Evolutionary conservation across 1,284 basidiomycete genomes (phyloP).

Genomic region (Anthracocystis panici-leucophaei): DNA sequence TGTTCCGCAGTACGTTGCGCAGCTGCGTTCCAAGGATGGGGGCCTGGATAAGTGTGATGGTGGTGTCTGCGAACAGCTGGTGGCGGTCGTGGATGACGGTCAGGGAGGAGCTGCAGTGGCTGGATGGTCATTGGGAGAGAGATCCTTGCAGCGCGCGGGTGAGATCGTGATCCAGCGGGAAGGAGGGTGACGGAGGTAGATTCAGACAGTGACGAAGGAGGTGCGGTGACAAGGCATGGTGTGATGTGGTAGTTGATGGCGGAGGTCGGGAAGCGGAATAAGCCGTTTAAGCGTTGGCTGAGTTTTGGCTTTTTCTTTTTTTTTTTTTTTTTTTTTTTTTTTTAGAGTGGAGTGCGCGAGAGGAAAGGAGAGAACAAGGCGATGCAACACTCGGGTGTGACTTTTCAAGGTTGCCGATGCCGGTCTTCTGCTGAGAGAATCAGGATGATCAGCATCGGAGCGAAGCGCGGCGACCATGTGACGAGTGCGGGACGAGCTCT

Average conservation of each 20-base stretch:
- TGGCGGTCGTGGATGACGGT: background rate
- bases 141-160: background rate
- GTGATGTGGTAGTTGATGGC: background rate
- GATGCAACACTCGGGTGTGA: background rate
- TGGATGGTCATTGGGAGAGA: background rate
- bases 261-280: background rate
- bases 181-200: background rate
- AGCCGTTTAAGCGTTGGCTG: slow-evolving; percentile 12
- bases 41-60: background rate
- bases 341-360: background rate
- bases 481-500: background rate
- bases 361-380: background rate
- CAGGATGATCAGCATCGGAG: too few species aligned
- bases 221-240: background rate
- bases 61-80: background rate
- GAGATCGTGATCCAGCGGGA: slow-evolving; percentile 1
- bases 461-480: too few species aligned
- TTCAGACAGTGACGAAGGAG: background rate
- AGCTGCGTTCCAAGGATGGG: too few species aligned
- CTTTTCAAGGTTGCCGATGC: background rate
- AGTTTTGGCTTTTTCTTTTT: slow-evolving; percentile 8
- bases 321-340: background rate
- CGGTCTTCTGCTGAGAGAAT: too few species aligned
- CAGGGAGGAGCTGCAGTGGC: background rate
- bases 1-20: too few species aligned